These are phyloP conservation scores for Penicillium sp. DNA, from an alignment of 2,329 filamentous ascomycete species.

Conservation along the genomic window DNA sequence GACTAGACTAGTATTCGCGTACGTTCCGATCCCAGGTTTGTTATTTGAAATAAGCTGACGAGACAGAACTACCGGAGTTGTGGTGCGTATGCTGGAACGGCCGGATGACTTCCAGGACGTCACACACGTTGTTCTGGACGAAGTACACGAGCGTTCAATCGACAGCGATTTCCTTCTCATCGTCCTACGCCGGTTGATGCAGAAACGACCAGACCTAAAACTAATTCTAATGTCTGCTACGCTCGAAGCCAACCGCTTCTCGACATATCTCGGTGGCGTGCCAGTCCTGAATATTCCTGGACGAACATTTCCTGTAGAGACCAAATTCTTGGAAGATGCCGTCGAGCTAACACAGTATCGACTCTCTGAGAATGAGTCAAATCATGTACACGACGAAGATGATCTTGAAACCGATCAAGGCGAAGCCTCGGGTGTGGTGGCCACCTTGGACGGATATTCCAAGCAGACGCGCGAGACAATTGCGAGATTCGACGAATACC, in stretches of 20 bases:
- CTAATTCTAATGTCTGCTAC: conserved; percentile 98
- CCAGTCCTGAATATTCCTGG: conserved; percentile 91
- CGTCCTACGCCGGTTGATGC: conserved; percentile 81
- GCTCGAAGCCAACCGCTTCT: conserved; percentile 90
- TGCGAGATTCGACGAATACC: conserved; percentile 82
- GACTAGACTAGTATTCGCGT: conserved; percentile 88
- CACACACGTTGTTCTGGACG: conserved; percentile 93
- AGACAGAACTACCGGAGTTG: conserved; percentile 70
- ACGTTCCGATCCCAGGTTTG: conserved; percentile 37
- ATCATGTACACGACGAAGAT: conserved; percentile 49
- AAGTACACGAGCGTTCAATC: conserved; percentile 95
- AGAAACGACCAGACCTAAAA: conserved; percentile 79
- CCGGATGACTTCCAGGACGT: conserved; percentile 85
- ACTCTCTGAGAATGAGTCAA: conserved; percentile 63
- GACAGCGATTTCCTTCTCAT: conserved; percentile 97
- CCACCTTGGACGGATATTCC: conserved; percentile 75
- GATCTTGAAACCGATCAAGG: conserved; percentile 54
- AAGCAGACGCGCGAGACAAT: conserved; percentile 75
- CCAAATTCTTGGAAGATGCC: conserved; percentile 89
- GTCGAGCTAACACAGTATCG: conserved; percentile 82
- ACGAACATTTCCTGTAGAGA: conserved; percentile 88
- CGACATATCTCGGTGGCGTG: conserved; percentile 81
- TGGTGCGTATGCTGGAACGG: conserved; percentile 96
- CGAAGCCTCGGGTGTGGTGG: conserved; percentile 62
- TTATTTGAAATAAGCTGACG: conserved; percentile 19